Evolutionary conservation across 768 basidiomycete species (phyloP).

Genomic region (Pisolithus orientalis): DNA sequence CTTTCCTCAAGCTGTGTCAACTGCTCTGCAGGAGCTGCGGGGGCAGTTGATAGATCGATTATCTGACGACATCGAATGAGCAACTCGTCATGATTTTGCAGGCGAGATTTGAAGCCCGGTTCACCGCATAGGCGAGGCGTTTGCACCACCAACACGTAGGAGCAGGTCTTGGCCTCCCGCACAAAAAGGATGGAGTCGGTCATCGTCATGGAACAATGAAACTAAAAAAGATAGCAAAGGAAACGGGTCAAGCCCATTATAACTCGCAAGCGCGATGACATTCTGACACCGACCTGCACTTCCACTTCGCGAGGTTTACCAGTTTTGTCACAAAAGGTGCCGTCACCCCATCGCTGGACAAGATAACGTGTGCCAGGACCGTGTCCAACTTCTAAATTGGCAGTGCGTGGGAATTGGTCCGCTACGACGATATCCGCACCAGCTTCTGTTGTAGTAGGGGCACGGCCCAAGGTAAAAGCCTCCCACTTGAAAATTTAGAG

Average conservation of each 20-base stretch:
- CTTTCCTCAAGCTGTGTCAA: slow-evolving; percentile 26
- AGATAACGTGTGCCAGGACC: slow-evolving; percentile 84
- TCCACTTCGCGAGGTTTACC: slow-evolving; percentile 84
- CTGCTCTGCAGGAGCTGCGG: slow-evolving; percentile 16
- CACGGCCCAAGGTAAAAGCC: slow-evolving; percentile 71
- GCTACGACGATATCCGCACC: slow-evolving; percentile 61
- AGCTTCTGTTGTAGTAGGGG: slow-evolving; percentile 52
- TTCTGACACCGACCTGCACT: slow-evolving; percentile 65
- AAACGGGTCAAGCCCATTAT: neutral
- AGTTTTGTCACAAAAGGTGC: slow-evolving; percentile 91
- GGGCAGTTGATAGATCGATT: slow-evolving; percentile 28
- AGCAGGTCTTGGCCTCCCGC: slow-evolving; percentile 90
- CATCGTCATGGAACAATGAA: slow-evolving; percentile 94
- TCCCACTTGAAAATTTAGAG: slow-evolving; percentile 48
- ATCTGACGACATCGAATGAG: slow-evolving; percentile 78
- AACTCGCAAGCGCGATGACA: neutral
- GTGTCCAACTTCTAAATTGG: slow-evolving; percentile 71
- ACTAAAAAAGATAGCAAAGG: slow-evolving; percentile 39
- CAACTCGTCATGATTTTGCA: slow-evolving; percentile 59
- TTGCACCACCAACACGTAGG: slow-evolving; percentile 90
- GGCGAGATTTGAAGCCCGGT: slow-evolving; percentile 82
- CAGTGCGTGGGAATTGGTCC: slow-evolving; percentile 56
- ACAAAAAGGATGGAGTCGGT: slow-evolving; percentile 86
- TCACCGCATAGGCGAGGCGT: slow-evolving; percentile 92
- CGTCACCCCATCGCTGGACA: slow-evolving; percentile 86